Percentiles rank a stretch among this genome's conserved stretches.
These are phyloP conservation scores for Aspergillus brasiliensis DNA, from an alignment of 2,329 filamentous ascomycete species.

Conservation along the genomic window DNA sequence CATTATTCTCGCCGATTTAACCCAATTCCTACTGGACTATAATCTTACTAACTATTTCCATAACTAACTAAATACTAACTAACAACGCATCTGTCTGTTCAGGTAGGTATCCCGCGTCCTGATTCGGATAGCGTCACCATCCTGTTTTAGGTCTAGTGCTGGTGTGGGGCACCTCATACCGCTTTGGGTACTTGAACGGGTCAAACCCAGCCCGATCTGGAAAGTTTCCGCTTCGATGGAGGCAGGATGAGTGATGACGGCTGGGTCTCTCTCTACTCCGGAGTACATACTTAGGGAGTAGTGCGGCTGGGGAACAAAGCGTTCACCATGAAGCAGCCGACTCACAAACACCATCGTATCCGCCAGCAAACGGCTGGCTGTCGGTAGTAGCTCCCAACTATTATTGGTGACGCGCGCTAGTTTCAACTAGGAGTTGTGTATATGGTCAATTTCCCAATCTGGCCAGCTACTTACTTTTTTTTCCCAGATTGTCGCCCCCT, in stretches of 20 bases:
- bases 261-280: slow-evolving; percentile 1
- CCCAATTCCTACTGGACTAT: background rate
- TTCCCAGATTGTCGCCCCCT: background rate
- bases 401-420: background rate
- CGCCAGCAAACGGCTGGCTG: too few species aligned
- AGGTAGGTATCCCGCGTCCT: background rate
- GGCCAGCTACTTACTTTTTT: background rate
- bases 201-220: slow-evolving; percentile 4
- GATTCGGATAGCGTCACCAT: background rate
- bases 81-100: too few species aligned
- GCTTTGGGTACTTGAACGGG: slow-evolving; percentile 1
- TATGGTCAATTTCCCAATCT: background rate
- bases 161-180: background rate
- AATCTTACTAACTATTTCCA: too few species aligned
- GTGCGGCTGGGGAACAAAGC: background rate
- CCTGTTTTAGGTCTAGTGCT: background rate
- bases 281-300: too few species aligned
- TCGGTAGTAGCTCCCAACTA: too few species aligned
- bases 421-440: background rate
- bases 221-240: slow-evolving; percentile 12
- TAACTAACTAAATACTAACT: too few species aligned
- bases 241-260: background rate
- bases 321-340: background rate
- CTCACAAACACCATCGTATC: too few species aligned
- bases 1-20: background rate